Evolutionary conservation across 2,329 filamentous ascomycete species (phyloP).

Genomic region (Aspergillus sp.): DNA sequence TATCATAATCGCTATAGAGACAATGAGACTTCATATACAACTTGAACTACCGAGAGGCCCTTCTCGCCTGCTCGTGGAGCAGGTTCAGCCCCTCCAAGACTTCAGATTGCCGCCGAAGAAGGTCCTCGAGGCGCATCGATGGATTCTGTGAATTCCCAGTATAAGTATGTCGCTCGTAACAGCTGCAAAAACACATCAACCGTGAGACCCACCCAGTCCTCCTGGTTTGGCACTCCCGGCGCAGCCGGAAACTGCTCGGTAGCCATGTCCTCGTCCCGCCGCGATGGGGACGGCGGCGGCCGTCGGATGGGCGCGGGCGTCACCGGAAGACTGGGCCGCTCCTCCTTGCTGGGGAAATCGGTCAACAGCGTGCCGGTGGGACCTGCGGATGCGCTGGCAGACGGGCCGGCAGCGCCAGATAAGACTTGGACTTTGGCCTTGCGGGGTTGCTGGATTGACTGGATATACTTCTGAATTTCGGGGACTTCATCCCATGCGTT

Average conservation of each 20-base stretch:
- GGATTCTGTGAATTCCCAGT: conserved; percentile 62
- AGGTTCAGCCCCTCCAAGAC: conserved; percentile 49
- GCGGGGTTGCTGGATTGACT: conserved; percentile 65
- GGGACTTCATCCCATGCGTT: conserved; percentile 95
- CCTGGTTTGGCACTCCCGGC: conserved; percentile 79
- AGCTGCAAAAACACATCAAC: conserved; percentile 44
- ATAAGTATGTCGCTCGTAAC: conserved; percentile 44
- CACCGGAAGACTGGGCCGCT: conserved; percentile 84
- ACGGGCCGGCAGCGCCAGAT: conserved; percentile 14
- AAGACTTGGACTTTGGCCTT: conserved; percentile 48
- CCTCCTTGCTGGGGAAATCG: conserved; percentile 78
- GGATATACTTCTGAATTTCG: conserved; percentile 84
- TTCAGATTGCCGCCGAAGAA: conserved; percentile 65
- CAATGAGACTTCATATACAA: background rate
- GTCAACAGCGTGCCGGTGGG: conserved; percentile 65
- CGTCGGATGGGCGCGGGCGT: conserved; percentile 79
- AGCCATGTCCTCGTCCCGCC: conserved; percentile 43
- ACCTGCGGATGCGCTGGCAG: background rate
- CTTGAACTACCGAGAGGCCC: background rate
- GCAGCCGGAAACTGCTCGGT: conserved; percentile 63
- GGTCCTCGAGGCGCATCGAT: conserved; percentile 64
- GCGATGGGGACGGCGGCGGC: conserved; percentile 44
- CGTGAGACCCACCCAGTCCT: conserved; percentile 85
- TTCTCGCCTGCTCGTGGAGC: conserved; percentile 20
- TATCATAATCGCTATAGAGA: background rate